Evolutionary conservation across 2,329 filamentous ascomycete genomes (phyloP), one percentile per base, ranked within the genome.

Genomic region (Microthyrium microscopicum): DNA sequence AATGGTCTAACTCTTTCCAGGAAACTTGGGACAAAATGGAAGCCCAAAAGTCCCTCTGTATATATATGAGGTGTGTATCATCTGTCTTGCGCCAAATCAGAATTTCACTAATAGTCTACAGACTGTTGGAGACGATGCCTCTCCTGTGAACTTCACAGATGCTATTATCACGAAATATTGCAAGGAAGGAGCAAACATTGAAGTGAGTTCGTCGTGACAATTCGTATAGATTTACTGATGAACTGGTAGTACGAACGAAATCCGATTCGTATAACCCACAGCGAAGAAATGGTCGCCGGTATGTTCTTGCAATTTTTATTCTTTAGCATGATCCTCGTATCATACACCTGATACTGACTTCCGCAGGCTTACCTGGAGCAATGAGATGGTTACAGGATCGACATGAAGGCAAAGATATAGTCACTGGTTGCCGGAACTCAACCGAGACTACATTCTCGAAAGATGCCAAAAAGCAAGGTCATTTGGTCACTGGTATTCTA

Each of bases 381-480:
- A 26, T 36, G 16, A 24, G 16, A 12, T 36, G 29, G 29, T 15
- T 36, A 20, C 19, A 25, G 15, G 34, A 36, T 11, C 20, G 29
- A 7, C 34, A 36, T 20, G 24, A 25, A 4, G 11, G 22, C 7
- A 25, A 25, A 25, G 9, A 9, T 25, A 25, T 25, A 9, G 22
- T 25, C 9, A 9, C 33, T 5, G 21, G 15, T 51, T 42, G 43
- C 13, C 39, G 42, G 26, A 43, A 41, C 16, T 19, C 30, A 25
- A 42, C 46, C 36, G 38, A 12, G 36, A 41, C 5, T 25, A 25
- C 22, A n/a, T n/a, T n/a, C n/a, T n/a, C n/a, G n/a, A n/a, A n/a
- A n/a, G n/a, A n/a, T n/a, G n/a, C n/a, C n/a, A n/a, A n/a, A n/a
- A n/a, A n/a, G 22, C 22, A 25, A 13, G 13, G 22, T 25, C 22